Conservation (phyloP, 2,329 filamentous ascomycete genomes). For the Albifimbria verrucaria region DNA sequence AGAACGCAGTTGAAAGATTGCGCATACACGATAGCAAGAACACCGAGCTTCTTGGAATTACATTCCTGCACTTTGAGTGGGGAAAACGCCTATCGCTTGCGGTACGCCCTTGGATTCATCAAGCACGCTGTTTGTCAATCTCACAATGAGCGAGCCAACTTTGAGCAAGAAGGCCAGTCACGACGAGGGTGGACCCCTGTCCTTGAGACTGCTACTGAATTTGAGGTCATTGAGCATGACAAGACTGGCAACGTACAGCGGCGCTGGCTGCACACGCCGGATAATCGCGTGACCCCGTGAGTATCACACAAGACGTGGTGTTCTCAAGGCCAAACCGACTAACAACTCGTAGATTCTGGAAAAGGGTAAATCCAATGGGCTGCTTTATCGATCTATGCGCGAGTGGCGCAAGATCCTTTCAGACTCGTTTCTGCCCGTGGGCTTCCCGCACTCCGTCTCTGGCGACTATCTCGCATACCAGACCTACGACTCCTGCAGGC, state of each 20-base stretch:
- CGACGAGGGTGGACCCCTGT: slow-evolving; percentile 9
- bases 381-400: slow-evolving; percentile 23
- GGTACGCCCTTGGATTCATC: too few relatives aligned
- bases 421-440: slow-evolving; percentile 79
- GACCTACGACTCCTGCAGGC: slow-evolving; percentile 75
- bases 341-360: slow-evolving; percentile 16
- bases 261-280: slow-evolving; percentile 28
- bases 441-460: slow-evolving; percentile 85
- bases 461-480: slow-evolving; percentile 77
- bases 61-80: too few relatives aligned
- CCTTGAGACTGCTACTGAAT: slow-evolving; percentile 18
- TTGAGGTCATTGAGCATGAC: slow-evolving; percentile 34
- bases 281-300: slow-evolving; percentile 20
- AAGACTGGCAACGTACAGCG: slow-evolving; percentile 32
- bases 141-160: too few relatives aligned
- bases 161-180: too few relatives aligned
- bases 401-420: slow-evolving; percentile 41
- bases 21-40: too few relatives aligned
- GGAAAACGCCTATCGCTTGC: too few relatives aligned
- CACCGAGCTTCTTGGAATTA: too few relatives aligned
- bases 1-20: too few relatives aligned
- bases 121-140: too few relatives aligned
- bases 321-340: slow-evolving; percentile 4
- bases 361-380: slow-evolving; percentile 15
- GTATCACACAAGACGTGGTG: too few relatives aligned